Evolutionary conservation across 2,329 filamentous ascomycete genomes (phyloP), one percentile per base, ranked within the genome.

Genomic region (Fonsecaea pedrosoi): DNA sequence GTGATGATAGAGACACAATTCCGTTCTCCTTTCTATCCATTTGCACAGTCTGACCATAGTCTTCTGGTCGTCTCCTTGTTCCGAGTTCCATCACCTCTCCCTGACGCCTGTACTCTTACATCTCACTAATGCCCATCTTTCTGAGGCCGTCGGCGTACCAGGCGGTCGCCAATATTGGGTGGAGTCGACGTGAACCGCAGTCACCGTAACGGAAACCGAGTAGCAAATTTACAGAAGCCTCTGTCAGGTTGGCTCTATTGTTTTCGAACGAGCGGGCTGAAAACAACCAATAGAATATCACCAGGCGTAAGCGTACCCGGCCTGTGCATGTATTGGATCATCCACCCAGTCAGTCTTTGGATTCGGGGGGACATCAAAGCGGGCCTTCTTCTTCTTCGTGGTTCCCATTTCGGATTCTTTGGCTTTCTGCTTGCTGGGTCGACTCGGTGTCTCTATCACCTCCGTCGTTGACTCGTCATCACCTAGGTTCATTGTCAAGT

Each of bases 381-480:
- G 59, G 12, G 59, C 59, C 15, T 42, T 61, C 18, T 61, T 61
- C 15, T 60, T 61, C 18, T 61, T 61, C 15, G 30, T 4, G 34
- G 15, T 32, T 6, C 9, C 59, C 8, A 32, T 40, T 2, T 4
- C 48, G 18, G 7, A 9, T n/a, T 60, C 57, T 10, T 10, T n/a
- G 2, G 13, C 38, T 15, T 21, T 38, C 10, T 38, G 32, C 53
- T 40, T 61, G 48, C 59, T 42, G 6, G 53, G 60, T 9, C 60
- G 60, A 56, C 53, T 62, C 21, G 60, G 60, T 5, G 60, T 62
- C 21, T 62, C 60, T 15, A 62, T 56, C 15, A 62, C 45, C 50
- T 56, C 60, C 15, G 60, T 62, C 8, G 30, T 56, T 8, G 60
- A 56, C 37, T 62, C 60, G 9, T 62, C 60, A 38, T 25, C 54